Base-by-base conservation (phyloP, 805 yeast genomes). In the Helenozyma rhizophorensis region DNA sequence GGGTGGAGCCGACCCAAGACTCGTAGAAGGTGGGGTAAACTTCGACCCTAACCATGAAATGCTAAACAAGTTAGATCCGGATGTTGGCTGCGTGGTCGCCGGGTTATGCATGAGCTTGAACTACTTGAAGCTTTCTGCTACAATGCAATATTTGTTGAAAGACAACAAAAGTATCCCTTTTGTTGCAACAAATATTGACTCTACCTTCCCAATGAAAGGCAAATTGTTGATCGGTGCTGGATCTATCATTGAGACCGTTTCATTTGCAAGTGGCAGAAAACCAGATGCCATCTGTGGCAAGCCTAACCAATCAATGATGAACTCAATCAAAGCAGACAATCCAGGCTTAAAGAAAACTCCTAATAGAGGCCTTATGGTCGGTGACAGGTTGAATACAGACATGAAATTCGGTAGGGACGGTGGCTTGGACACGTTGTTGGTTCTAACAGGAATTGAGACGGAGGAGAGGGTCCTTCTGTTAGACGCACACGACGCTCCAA, bases 371-470 rank as follows among this genome's bases (percentile, higher is more conserved):
- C 72, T 90, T 44, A 93, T 93, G 97, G 76, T 93, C 37, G 98
- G 98, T 14, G 98, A 93, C 56, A 72, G 98, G 45, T 68, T 93
- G 38, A 90, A 93, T 57, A 93, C 98, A 0, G 98, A 93, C 51
- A 90, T 93, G 80, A 75, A 74, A 52, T 93, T 93, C 58, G 98
- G 97, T 27, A 69, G 76, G 35, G 80, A 79, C 37, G 95, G 96
- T 33, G 93, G 93, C 1, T 69, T 93, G 27, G 88, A 81, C 34
- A 89, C 97, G 2, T 59, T 93, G 36, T 66, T 93, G 47, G 98
- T 93, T 3, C 71, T 93, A 34, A 83, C 94, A 2, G 98, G 98
- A 27, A 88, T 93, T 40, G 96, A 89, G 53, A 78, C 80, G 1
- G 89, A 83, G 45, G 77, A 71, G 26, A 67, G 70, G 15, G 80